A percentile compares a stretch with the other conserved stretches of the same genome.
Conservation (phyloP, 441 rosid species). For the Adansonia madagascariensis region DNA sequence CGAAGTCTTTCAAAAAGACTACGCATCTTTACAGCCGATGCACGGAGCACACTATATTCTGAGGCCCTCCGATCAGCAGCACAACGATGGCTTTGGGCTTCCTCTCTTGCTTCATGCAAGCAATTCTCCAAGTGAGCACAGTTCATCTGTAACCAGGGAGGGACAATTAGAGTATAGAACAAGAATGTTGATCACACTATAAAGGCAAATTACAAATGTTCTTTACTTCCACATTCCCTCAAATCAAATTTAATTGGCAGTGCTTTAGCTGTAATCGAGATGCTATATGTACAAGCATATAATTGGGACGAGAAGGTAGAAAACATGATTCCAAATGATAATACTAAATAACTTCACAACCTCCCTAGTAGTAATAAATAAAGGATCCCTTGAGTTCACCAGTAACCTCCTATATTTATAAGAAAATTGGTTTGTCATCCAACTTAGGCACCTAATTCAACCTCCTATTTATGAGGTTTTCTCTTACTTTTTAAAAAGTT, state of each 20-base stretch:
- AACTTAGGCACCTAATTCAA: neutral
- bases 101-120: slow-evolving; percentile 98
- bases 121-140: slow-evolving; percentile 98
- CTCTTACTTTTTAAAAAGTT: neutral
- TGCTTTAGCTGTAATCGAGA: neutral
- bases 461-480: neutral
- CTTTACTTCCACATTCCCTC: slow-evolving; percentile 1
- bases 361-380: neutral
- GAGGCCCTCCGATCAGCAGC: slow-evolving; percentile 94
- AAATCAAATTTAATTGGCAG: slow-evolving; percentile 15
- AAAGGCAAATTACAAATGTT: neutral
- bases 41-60: slow-evolving; percentile 78
- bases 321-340: slow-evolving; percentile 1
- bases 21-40: slow-evolving; percentile 84
- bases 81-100: slow-evolving; percentile 95
- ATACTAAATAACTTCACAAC: neutral
- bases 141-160: slow-evolving; percentile 70
- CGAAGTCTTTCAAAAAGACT: slow-evolving; percentile 84
- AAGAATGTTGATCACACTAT: neutral
- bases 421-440: neutral
- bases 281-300: neutral
- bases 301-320: neutral
- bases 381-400: slow-evolving; percentile 1
- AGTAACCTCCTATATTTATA: slow-evolving; percentile 4
- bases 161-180: neutral